These are phyloP conservation scores for Benincasa hispida DNA, from an alignment of 306 rosid species.

Conservation along the genomic window DNA sequence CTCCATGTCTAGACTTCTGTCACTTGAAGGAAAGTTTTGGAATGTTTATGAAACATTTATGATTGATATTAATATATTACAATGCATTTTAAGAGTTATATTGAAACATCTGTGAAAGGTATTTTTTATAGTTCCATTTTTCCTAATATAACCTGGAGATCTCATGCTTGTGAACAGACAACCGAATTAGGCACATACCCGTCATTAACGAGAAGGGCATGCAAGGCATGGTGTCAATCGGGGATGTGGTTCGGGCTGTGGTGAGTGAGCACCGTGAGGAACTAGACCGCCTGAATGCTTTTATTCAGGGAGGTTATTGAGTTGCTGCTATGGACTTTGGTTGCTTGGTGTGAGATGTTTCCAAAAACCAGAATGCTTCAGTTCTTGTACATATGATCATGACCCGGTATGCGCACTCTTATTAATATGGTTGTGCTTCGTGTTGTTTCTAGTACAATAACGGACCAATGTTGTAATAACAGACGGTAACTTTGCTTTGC, in stretches of 20 bases:
- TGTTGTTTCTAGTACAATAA: slow-evolving; percentile 4
- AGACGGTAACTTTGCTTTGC: not conserved
- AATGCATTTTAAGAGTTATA: no score
- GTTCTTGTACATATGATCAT: slow-evolving; percentile 1
- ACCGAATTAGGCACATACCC: slow-evolving; percentile 97
- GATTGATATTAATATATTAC: no score
- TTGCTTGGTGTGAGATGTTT: not conserved
- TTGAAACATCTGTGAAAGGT: no score
- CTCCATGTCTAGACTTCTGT: no score
- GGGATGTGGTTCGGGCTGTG: slow-evolving; percentile 97
- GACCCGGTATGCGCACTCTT: not conserved
- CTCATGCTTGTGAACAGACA: slow-evolving; percentile 21
- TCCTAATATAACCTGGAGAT: not conserved
- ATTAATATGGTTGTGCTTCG: not conserved
- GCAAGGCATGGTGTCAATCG: slow-evolving; percentile 98
- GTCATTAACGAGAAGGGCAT: slow-evolving; percentile 55
- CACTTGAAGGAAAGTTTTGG: no score
- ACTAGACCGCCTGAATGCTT: slow-evolving; percentile 90
- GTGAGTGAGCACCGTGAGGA: slow-evolving; percentile 94
- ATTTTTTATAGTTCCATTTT: not conserved
- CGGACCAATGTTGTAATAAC: not conserved
- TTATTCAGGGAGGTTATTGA: slow-evolving; percentile 89
- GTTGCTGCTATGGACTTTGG: slow-evolving; percentile 11
- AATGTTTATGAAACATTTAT: no score
- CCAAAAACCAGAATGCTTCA: not conserved